Conservation (phyloP, 176 grass and related monocot genomes). For the Oropetium thomaeum region DNA sequence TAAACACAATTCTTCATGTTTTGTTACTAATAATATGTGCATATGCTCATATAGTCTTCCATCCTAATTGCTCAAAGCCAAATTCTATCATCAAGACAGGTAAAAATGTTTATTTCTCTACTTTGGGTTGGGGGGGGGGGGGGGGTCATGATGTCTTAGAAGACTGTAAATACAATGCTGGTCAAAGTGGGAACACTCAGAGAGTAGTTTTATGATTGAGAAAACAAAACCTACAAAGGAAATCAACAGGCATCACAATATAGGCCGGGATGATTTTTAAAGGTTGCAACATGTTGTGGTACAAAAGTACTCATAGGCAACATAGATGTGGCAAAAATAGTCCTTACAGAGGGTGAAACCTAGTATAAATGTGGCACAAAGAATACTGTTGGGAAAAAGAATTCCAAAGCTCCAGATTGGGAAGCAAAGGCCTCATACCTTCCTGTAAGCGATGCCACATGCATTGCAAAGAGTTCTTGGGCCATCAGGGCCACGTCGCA, state of each 20-base stretch:
- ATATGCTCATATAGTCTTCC: background rate
- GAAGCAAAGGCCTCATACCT: conserved; percentile 39
- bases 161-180: background rate
- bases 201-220: background rate
- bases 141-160: background rate
- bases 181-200: background rate
- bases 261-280: background rate
- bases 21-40: background rate
- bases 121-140: background rate
- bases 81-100: background rate
- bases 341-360: background rate
- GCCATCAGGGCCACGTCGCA: conserved; percentile 90
- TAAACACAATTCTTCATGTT: background rate
- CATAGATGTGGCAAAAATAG: background rate
- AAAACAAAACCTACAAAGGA: background rate
- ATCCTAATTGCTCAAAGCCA: background rate
- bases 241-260: background rate
- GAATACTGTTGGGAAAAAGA: background rate
- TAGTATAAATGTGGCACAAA: background rate
- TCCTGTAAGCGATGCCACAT: conserved; percentile 82
- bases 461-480: conserved; percentile 94
- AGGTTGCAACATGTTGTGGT: too few relatives aligned
- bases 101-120: background rate
- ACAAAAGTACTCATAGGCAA: background rate
- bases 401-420: background rate